Conservation (phyloP, 352 stramenopile genomes). For the Pythium aristosporum region DNA sequence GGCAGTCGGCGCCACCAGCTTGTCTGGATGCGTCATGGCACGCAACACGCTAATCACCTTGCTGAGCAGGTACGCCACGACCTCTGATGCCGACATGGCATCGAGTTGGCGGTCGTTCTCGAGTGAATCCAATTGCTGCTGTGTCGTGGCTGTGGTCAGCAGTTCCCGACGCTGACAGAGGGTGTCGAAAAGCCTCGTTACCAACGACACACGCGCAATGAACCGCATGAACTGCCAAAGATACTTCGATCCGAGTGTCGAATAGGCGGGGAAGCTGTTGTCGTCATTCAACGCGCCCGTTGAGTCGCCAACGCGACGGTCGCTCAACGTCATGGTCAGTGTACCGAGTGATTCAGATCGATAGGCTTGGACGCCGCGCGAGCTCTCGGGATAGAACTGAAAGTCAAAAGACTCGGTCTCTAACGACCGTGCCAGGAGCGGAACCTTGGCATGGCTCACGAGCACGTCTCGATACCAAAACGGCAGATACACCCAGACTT, state of each 20-base stretch:
- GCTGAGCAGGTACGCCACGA: slow-evolving; percentile 5
- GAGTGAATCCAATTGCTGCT: slow-evolving; percentile 5
- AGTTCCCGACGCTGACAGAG: slow-evolving; percentile 1
- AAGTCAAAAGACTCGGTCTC: slow-evolving; percentile 20
- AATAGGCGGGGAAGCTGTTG: slow-evolving; percentile 24
- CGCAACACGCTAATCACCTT: slow-evolving; percentile 19
- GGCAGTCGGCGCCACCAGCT: slow-evolving; percentile 5
- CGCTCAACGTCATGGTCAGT: slow-evolving; percentile 6
- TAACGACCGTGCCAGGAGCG: slow-evolving; percentile 13
- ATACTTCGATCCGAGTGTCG: slow-evolving; percentile 15
- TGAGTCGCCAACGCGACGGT: background rate
- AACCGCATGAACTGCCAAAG: slow-evolving; percentile 10
- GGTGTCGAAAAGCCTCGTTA: slow-evolving; percentile 1
- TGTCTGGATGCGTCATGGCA: slow-evolving; percentile 21
- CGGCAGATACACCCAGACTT: slow-evolving; percentile 37
- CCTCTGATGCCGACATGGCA: background rate
- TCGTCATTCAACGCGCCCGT: background rate
- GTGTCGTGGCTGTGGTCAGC: background rate
- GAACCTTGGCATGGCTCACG: slow-evolving; percentile 26
- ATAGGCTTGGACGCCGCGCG: slow-evolving; percentile 11
- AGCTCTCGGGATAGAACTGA: slow-evolving; percentile 21
- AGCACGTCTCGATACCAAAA: slow-evolving; percentile 32
- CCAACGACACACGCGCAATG: slow-evolving; percentile 3
- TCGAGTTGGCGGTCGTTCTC: slow-evolving; percentile 9
- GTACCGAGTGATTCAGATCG: slow-evolving; percentile 10